Evolutionary conservation across 208 protist species (phyloP), one percentile per base, ranked within the genome.

Genomic region (Leishmania arabica): DNA sequence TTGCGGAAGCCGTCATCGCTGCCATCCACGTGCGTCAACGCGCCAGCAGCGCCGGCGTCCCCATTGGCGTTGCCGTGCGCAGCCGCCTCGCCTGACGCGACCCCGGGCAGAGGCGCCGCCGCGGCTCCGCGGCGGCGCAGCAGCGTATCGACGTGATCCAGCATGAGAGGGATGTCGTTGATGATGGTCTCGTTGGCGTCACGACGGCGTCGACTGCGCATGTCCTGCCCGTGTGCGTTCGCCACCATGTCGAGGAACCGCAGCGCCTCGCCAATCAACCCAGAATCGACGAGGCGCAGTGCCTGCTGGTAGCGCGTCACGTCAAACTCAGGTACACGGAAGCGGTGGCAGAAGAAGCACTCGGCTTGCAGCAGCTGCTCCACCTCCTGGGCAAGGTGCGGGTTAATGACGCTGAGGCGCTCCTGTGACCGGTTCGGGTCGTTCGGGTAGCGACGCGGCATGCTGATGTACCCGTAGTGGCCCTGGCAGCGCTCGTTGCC

Each of bases 401-500:
- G 95, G 83, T 98, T 98, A 85, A 96, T 91, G 19, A 96, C 89
- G 78, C 84, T 87, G 54, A 98, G 75, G 64, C 84, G 90, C 77
- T 90, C 87, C 37, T 75, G 65, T 19, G 49, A 62, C 15, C 84
- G 79, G 21, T 60, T 37, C 40, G 84, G 84, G 78, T 95, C 89
- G 68, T 86, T 88, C 3, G 93, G 93, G 82, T 89, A 90, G 70
- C 87, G 86, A 8, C 93, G 88, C 34, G 95, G 95, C 95, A 98
- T 98, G 47, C 90, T 80, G 65, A 98, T 84, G 78, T 85, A 95
- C 5, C 95, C 95, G 92, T 95, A 98, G 86, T 98, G 95, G 2
- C 95, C 95, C 51, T 90, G 85, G 65, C 95, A 98, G 74, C 95
- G 93, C 84, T 98, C 95, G 80, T 98, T 98, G 84, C 90, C 95